Evolutionary conservation across 352 stramenopile species (phyloP), one percentile per base, ranked within the genome.

Genomic region (Phytophthora vignae): DNA sequence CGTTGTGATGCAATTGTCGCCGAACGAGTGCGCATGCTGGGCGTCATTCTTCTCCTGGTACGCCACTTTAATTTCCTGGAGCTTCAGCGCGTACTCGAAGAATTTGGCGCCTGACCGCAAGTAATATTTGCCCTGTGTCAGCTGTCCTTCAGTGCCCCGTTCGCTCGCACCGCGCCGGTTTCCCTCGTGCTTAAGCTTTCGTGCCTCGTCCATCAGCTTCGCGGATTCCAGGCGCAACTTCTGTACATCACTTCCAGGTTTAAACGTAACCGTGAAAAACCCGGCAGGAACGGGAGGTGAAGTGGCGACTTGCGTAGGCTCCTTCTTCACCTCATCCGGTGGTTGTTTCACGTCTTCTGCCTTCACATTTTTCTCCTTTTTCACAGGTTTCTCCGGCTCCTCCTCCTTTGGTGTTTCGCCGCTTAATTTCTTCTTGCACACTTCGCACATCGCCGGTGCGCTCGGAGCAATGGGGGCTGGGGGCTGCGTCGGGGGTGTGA

Each of bases 61-160:
- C 44, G 85, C 87, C n/a, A 81, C 75, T 57, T 96, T 96, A 29
- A 95, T 73, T 57, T 96, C 87, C 27, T 88, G 84, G 17, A 94
- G 70, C 52, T 93, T 88, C 17, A 96, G 75, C 27, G 87, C 90
- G 49, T 95, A 81, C 69, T 94, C 82, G 40, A 96, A 92, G 69
- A 95, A 96, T 72, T 95, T 95, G 55, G 78, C 83, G 31, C 86
- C 88, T 5, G 88, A 91, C 12, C 79, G 83, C 49, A 96, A 78
- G 55, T 94, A 96, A 61, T 79, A 93, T 57, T 87, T 87, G 10
- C 73, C 90, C 64, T 92, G 82, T 14, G 85, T 89, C 27, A 89
- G 65, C 60, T 93, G 81, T 0, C 78, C 85, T 50, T 64, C 61
- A 12, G 63, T 55, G 0, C 82, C 82, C 5, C 77, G 50, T 36